Percentiles rank a stretch among this genome's conserved stretches.
phyloP scores from a whole-genome alignment of 1,284 basidiomycete genomes.

The Pseudozyma sp. region DNA sequence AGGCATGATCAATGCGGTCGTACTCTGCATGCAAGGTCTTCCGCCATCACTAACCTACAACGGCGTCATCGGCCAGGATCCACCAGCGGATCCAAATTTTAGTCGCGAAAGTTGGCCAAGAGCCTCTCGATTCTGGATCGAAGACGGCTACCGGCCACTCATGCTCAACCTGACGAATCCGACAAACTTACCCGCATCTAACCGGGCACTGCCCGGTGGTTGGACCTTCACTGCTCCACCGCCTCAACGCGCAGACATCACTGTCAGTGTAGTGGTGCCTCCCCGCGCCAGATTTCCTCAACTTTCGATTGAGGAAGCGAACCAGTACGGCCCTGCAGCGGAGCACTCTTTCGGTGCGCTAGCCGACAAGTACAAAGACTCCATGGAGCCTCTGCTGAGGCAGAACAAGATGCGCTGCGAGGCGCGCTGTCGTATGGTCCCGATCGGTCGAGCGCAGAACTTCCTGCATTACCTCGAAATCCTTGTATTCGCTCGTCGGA shows the following conservation, averaged over 20 bases:
- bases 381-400: conserved; percentile 45
- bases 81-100: conserved; percentile 41
- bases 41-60: conserved; percentile 44
- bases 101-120: conserved; percentile 42
- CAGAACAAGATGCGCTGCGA: conserved; percentile 46
- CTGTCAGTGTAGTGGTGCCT: conserved; percentile 45
- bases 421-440: conserved; percentile 51
- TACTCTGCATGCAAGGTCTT: conserved; percentile 61
- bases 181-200: conserved; percentile 6
- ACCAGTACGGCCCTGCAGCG: neutral
- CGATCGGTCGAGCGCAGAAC: conserved; percentile 36
- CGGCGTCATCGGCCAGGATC: conserved; percentile 31
- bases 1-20: conserved; percentile 56
- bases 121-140: conserved; percentile 50
- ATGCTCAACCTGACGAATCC: conserved; percentile 35
- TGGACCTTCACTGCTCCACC: conserved; percentile 26
- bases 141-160: conserved; percentile 60
- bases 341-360: conserved; percentile 47
- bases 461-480: conserved; percentile 82
- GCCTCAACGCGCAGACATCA: conserved; percentile 30
- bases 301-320: conserved; percentile 24
- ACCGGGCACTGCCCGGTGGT: conserved; percentile 23
- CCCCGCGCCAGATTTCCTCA: conserved; percentile 26
- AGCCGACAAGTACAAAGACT: conserved; percentile 47
- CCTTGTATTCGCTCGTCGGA: conserved; percentile 90